phyloP scores from a whole-genome alignment of 2,329 filamentous ascomycete species.

The Knoxdaviesia proteae region DNA sequence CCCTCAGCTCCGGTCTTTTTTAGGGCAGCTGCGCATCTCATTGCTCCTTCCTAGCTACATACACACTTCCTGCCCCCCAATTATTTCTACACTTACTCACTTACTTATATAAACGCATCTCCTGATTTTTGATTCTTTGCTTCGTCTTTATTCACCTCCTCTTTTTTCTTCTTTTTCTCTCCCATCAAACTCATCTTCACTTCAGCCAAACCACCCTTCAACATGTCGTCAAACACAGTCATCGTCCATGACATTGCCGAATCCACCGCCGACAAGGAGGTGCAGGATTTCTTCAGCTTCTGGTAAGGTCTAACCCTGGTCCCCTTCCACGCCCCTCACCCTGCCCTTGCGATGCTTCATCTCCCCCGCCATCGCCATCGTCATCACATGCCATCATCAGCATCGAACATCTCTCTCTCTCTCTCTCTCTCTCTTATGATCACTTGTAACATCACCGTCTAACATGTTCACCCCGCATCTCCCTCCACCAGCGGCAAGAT shows the following conservation, averaged over 20 bases:
- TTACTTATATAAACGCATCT: too few species aligned
- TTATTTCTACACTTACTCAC: too few species aligned
- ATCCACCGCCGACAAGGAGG: constrained; percentile 70
- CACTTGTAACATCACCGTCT: background rate
- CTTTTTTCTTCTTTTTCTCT: background rate
- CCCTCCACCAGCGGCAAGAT: constrained; percentile 59
- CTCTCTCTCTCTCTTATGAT: background rate
- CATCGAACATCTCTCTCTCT: background rate
- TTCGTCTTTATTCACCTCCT: background rate
- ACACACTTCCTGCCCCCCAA: too few species aligned
- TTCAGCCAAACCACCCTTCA: constrained; percentile 3
- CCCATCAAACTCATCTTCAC: background rate
- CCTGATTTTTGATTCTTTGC: background rate
- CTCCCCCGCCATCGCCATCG: too few species aligned
- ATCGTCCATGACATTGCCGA: constrained; percentile 76
- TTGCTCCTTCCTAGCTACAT: too few species aligned
- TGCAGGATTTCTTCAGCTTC: constrained; percentile 95
- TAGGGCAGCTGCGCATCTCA: too few species aligned
- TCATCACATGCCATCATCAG: too few species aligned
- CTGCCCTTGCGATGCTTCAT: background rate
- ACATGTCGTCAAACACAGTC: constrained; percentile 45
- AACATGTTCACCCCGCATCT: constrained; percentile 2
- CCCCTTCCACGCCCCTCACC: background rate
- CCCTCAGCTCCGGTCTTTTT: too few species aligned
- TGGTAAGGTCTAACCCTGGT: constrained; percentile 31